phyloP scores from a whole-genome alignment of 1,284 basidiomycete genomes.

The Stereum hirsutum region DNA sequence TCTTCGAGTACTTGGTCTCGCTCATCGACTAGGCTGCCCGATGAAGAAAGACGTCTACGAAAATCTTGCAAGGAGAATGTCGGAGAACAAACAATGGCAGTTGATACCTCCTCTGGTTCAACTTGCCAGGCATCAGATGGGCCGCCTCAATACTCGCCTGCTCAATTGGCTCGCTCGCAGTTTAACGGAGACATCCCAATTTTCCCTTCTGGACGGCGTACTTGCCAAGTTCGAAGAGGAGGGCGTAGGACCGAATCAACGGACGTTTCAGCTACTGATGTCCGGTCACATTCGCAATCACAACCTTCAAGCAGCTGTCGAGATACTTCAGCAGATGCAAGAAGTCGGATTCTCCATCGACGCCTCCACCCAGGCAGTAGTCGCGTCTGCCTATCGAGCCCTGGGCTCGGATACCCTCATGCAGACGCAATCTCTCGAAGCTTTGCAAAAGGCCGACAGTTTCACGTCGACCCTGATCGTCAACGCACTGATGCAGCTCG shows the following conservation, averaged over 20 bases:
- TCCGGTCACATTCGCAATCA: conserved; percentile 59
- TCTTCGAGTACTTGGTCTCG: conserved; percentile 34
- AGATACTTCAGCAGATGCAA: conserved; percentile 44
- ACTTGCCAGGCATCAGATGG: conserved; percentile 36
- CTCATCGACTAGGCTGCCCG: conserved; percentile 35
- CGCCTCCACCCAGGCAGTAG: conserved; percentile 46
- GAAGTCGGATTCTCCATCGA: conserved; percentile 42
- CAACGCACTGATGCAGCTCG: conserved; percentile 55
- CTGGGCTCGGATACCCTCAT: conserved; percentile 51
- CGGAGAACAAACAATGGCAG: conserved; percentile 37
- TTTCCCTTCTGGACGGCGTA: conserved; percentile 31
- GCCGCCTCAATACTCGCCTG: conserved; percentile 40
- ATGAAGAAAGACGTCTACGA: conserved; percentile 53
- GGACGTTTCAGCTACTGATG: conserved; percentile 60
- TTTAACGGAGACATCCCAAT: conserved; percentile 42
- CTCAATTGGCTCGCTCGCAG: conserved; percentile 63
- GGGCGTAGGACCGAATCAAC: conserved; percentile 37
- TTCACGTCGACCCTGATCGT: conserved; percentile 38
- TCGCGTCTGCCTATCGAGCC: conserved; percentile 48
- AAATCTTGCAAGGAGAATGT: conserved; percentile 37
- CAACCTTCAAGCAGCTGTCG: conserved; percentile 46
- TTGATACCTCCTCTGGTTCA: conserved; percentile 35
- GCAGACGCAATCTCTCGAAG: conserved; percentile 38
- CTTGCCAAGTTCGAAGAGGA: conserved; percentile 40
- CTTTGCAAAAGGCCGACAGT: conserved; percentile 30